Base-by-base conservation (phyloP, 2,329 filamentous ascomycete species). In the Rutstroemia sydowiana region DNA sequence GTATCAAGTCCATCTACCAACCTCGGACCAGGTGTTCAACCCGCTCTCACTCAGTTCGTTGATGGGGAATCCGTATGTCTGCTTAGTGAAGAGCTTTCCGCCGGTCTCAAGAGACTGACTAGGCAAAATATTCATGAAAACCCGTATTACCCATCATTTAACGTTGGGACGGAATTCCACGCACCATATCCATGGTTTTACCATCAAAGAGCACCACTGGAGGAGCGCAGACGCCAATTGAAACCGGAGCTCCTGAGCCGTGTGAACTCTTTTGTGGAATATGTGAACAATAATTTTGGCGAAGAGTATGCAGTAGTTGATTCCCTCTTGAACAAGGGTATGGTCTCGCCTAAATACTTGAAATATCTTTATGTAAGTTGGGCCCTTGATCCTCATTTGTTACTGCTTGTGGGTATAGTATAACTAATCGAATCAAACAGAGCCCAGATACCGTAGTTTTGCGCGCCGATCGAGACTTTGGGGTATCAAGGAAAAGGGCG, bases 101-200 rank as follows among this genome's bases (percentile, higher is more conserved):
- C 48, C 14, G 48, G 48, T 10, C 34, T 51, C 18, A 51, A 51
- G 37, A 51, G 48, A 46, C 32, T 51, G 5, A 51, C 48, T 18
- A 40, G 48, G 26, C 48, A 51, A 10, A 51, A 51, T 20, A 51
- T 51, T 8, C 48, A 51, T 11, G 48, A 51, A 28, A 51, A 51
- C 9, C 7, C 31, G 23, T 51, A 51, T 5, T 51, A 51, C 32
- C 48, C 48, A 36, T 46, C 48, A 23, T 51, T 51, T 14, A 45
- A 51, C 21, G 32, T 51, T 39, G 41, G 48, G 13, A 51, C 48
- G 13, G 48, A 51, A 23, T 51, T 51, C 13, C 23, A 39, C 6
- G 48, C 48, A 31, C 48, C 48, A 21, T 51, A 51, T 40, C 48
- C 42, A 39, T 51, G 48, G 48, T 51, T 51, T 31, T 51, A 51